Base-by-base conservation (phyloP, 495 filamentous ascomycete species). In the Lasiosphaeria miniovina region DNA sequence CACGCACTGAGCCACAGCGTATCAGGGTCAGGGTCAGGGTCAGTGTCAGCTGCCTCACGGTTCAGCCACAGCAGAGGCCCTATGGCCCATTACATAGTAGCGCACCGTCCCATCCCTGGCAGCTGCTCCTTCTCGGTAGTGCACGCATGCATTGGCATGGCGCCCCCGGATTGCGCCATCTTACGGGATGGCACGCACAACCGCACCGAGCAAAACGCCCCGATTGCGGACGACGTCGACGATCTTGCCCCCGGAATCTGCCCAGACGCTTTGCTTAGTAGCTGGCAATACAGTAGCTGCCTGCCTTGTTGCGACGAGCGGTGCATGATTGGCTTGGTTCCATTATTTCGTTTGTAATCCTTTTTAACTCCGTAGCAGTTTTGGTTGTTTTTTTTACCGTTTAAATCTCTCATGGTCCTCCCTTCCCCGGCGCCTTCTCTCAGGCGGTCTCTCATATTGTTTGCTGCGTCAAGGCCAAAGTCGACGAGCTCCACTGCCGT, bases 191-290 rank as follows among this genome's bases (percentile, higher is more conserved):
- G 40, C n/a, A 36, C 24, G 24, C 24, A 24, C 24, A 24, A 24
- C 24, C 24, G 24, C 31, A 55, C 43, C 4, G 43, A 46, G 5
- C 12, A 32, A 56, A 14, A 15, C 1, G 55, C 34, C 43, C 60
- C 60, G 55, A 63, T 63, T 48, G 55, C 57, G 61, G 61, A 56
- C 56, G 36, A 53, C 12, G 15, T 1, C 11, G 43, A 46, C 5
- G 12, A 5, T 5, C 11, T 46, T n/a, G 6, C 43, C 6, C 43
- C 52, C 34, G 52, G 34, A 1, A 24, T 24, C 24, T 24, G 24
- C 24, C 24, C 24, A 24, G 24, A 24, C 24, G 24, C 24, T 24
- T 24, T 24, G 24, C 24, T 24, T 24, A 24, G 24, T 24, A 24
- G 24, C 24, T 24, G 24, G 24, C 24, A 24, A 24, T 24, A 24